Percentiles rank a stretch among this genome's conserved stretches.
These are phyloP conservation scores for Orychophragmus violaceus DNA, from an alignment of 345 rosid species.

Conservation along the genomic window DNA sequence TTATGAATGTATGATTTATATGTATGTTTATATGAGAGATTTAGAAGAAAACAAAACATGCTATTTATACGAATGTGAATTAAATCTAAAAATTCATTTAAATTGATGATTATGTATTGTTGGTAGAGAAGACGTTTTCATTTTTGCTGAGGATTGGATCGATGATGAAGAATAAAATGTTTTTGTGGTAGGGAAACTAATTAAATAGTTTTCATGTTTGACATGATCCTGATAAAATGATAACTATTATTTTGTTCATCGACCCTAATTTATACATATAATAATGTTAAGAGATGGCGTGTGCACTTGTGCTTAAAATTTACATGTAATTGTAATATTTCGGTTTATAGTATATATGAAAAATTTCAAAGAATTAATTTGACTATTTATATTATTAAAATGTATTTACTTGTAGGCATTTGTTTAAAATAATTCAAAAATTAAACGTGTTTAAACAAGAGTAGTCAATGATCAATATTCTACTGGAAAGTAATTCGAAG, in stretches of 20 bases:
- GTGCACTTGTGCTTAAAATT: no score
- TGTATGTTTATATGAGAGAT: background rate
- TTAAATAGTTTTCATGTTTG: slow-evolving; percentile 14
- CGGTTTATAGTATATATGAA: no score
- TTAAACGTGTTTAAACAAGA: no score
- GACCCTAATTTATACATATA: background rate
- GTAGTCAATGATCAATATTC: no score
- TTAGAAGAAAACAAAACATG: background rate
- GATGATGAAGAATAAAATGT: background rate
- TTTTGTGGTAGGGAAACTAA: background rate
- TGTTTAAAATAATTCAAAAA: no score
- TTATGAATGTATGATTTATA: background rate
- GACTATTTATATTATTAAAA: no score
- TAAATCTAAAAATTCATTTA: background rate
- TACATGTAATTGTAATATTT: no score
- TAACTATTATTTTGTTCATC: no score
- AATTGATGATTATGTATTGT: background rate
- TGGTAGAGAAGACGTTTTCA: background rate
- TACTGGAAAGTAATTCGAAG: no score
- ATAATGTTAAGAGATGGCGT: background rate
- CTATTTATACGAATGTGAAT: background rate
- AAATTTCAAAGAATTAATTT: no score
- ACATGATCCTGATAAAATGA: background rate
- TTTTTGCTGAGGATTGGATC: background rate
- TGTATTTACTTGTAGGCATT: no score